These are phyloP conservation scores for Penicillium macrosclerotiorum DNA, from an alignment of 495 filamentous ascomycete species.

Conservation along the genomic window DNA sequence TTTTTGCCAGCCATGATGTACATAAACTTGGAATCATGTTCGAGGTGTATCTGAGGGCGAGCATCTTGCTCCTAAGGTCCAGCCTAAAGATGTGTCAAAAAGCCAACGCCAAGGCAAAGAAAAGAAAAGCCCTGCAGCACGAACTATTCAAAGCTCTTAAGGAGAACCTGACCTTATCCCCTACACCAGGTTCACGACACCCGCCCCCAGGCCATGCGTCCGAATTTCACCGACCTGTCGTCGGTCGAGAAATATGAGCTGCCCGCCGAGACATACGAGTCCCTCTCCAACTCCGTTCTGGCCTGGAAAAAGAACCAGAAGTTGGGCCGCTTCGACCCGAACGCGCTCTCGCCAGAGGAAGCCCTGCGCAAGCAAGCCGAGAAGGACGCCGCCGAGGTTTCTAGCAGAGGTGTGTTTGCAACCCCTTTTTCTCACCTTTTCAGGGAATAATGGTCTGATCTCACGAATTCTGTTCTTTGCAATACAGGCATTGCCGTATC, in stretches of 20 bases:
- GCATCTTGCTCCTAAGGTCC: no score
- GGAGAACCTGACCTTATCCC: neutral
- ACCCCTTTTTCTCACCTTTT: no score
- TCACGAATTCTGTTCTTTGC: no score
- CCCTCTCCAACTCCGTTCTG: constrained; percentile 79
- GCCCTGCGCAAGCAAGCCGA: constrained; percentile 66
- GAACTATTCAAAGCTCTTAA: no score
- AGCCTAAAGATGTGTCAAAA: no score
- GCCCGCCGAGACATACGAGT: constrained; percentile 76
- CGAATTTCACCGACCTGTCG: constrained; percentile 75
- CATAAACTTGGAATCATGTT: no score
- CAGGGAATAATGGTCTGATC: constrained; percentile 11
- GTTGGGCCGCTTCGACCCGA: constrained; percentile 90
- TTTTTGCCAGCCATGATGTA: no score
- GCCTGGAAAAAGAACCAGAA: constrained; percentile 92
- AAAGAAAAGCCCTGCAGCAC: no score
- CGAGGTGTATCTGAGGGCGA: no score
- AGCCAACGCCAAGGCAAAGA: no score
- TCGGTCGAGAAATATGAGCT: constrained; percentile 84
- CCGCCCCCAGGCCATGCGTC: constrained; percentile 65
- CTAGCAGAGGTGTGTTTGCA: constrained; percentile 54
- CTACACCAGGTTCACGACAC: constrained; percentile 69
- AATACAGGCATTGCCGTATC: constrained; percentile 31
- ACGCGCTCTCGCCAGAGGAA: constrained; percentile 58
- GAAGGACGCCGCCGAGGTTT: constrained; percentile 62